Conservation (phyloP, 2,329 filamentous ascomycete genomes). For the Aspergillus sergii region DNA sequence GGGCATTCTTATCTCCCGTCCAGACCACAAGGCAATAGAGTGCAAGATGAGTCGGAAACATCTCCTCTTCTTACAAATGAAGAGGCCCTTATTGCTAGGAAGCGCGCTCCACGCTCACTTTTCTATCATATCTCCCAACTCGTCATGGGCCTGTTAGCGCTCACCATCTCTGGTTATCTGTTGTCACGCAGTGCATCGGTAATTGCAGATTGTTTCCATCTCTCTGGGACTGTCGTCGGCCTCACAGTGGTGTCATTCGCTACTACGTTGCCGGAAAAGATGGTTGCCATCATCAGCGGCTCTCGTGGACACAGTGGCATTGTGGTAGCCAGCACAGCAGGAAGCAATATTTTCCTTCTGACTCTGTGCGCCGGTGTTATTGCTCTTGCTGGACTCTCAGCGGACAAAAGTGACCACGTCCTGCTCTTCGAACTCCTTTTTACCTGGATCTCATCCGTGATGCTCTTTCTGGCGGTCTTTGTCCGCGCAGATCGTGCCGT, state of each 20-base stretch:
- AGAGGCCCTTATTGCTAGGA: conserved; percentile 4
- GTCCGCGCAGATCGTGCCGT: conserved; percentile 13
- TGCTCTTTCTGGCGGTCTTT: conserved; percentile 19
- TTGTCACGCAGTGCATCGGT: conserved; percentile 49
- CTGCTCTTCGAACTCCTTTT: conserved; percentile 27
- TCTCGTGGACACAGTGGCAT: conserved; percentile 52
- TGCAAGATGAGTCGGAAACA: conserved; percentile 12
- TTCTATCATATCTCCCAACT: conserved; percentile 47
- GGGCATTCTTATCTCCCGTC: background rate
- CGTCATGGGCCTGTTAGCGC: conserved; percentile 46
- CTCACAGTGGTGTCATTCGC: conserved; percentile 54
- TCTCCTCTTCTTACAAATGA: conserved; percentile 22
- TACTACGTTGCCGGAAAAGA: conserved; percentile 58
- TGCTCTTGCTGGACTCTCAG: conserved; percentile 12
- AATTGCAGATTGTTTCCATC: conserved; percentile 43
- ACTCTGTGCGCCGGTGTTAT: conserved; percentile 50
- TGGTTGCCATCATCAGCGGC: conserved; percentile 54
- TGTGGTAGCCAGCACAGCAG: conserved; percentile 55
- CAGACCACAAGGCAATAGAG: background rate
- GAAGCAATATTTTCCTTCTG: conserved; percentile 59
- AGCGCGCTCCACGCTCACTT: conserved; percentile 25
- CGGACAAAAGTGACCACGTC: conserved; percentile 18
- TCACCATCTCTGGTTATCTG: conserved; percentile 53
- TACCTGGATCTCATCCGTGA: conserved; percentile 24
- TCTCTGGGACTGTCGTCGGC: conserved; percentile 53